Evolutionary conservation across 2,329 filamentous ascomycete genomes (phyloP).

Genomic region (Incumbomyces delicatus): DNA sequence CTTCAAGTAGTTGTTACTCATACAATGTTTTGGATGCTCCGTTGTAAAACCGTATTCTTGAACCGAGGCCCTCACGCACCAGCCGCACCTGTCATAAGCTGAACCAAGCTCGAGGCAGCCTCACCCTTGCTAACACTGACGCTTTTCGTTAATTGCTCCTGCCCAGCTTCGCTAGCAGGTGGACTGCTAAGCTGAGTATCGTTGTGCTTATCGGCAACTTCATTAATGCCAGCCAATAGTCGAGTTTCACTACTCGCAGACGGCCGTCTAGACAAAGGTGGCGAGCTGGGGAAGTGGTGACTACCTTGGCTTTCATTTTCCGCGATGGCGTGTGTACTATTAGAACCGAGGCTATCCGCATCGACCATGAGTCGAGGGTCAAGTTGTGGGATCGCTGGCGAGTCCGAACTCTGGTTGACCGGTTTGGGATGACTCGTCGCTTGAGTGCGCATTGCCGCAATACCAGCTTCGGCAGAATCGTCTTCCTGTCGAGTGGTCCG

Average conservation of each 20-base stretch:
- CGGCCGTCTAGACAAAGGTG: slow-evolving; percentile 8
- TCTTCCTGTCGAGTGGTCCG: neutral
- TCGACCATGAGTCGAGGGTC: slow-evolving; percentile 16
- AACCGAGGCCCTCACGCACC: no score
- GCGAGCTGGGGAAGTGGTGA: slow-evolving; percentile 11
- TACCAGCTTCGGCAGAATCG: slow-evolving; percentile 11
- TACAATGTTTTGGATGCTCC: no score
- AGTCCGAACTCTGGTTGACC: slow-evolving; percentile 8
- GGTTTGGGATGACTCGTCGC: slow-evolving; percentile 16
- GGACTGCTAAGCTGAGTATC: slow-evolving; percentile 13
- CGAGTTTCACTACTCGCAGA: neutral
- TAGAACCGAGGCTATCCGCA: slow-evolving; percentile 8
- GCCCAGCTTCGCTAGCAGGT: neutral
- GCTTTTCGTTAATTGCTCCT: neutral
- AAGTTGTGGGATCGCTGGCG: slow-evolving; percentile 13
- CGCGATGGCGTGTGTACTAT: neutral
- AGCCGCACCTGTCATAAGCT: slow-evolving; percentile 14
- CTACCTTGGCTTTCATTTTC: neutral
- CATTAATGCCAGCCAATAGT: neutral
- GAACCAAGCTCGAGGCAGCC: slow-evolving; percentile 18
- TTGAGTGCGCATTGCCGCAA: slow-evolving; percentile 14
- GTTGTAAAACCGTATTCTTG: no score
- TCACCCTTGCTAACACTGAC: slow-evolving; percentile 18
- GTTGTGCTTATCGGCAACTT: neutral
- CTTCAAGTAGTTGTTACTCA: no score